A percentile compares a stretch with the other conserved stretches of the same genome.
Evolutionary conservation across 169 alveolate genomes (phyloP).

Genomic region (Eimeria sp.): DNA sequence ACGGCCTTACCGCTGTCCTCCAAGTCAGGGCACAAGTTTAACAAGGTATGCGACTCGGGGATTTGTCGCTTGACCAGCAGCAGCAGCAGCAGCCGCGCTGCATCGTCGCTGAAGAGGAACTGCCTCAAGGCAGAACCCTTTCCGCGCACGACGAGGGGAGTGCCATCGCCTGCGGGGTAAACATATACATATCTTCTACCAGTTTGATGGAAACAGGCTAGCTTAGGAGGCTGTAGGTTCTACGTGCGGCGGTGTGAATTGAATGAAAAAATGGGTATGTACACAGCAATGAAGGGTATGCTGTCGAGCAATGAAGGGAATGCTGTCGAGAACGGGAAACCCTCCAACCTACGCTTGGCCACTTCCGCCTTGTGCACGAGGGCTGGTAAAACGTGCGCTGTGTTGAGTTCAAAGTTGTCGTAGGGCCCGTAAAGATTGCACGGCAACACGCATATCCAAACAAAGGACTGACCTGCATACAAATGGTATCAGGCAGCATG

Average conservation of each 20-base stretch:
- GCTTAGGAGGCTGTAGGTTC: too few species aligned
- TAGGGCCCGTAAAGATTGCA: constrained; percentile 86
- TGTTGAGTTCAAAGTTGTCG: constrained; percentile 81
- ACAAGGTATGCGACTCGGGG: constrained; percentile 52
- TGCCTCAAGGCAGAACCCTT: constrained; percentile 85
- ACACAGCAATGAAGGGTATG: not conserved
- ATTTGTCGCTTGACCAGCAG: constrained; percentile 46
- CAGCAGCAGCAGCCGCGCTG: constrained; percentile 80
- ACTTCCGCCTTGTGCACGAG: constrained; percentile 82
- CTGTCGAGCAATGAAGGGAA: not conserved
- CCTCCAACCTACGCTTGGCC: constrained; percentile 81
- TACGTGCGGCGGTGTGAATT: too few species aligned
- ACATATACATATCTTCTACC: not conserved
- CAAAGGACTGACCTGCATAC: constrained; percentile 18
- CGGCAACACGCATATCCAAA: constrained; percentile 83
- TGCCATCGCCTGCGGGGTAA: constrained; percentile 49
- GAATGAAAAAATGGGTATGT: too few species aligned
- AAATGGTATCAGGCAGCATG: not conserved
- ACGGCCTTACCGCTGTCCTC: constrained; percentile 55
- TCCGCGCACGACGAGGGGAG: constrained; percentile 78
- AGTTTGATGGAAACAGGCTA: too few species aligned
- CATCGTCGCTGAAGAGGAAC: constrained; percentile 84
- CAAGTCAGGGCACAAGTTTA: constrained; percentile 61
- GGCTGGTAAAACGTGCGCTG: constrained; percentile 85
- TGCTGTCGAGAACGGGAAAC: not conserved